Evolutionary conservation across 2,329 filamentous ascomycete genomes (phyloP).

Genomic region (Diaporthe humulicola): DNA sequence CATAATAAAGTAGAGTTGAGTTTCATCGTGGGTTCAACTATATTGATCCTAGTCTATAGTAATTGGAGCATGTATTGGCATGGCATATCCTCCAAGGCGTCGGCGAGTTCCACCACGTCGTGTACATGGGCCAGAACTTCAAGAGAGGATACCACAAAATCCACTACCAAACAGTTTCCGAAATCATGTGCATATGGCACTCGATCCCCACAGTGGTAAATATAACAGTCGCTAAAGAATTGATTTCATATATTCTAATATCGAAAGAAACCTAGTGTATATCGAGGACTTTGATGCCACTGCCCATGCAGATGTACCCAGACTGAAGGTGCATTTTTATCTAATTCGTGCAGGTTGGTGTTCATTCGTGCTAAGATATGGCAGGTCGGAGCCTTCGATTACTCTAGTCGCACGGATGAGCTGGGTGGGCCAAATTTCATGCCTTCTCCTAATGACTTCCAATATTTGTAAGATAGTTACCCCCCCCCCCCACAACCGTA

Average conservation of each 20-base stretch:
- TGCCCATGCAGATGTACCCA: background rate
- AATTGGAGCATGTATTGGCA: background rate
- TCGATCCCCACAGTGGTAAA: slow-evolving; percentile 1
- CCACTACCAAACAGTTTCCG: background rate
- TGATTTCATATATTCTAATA: too few species aligned
- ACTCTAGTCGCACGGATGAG: background rate
- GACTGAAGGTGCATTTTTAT: background rate
- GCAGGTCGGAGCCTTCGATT: background rate
- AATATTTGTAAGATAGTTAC: background rate
- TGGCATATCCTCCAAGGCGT: background rate
- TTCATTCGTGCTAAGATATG: too few species aligned
- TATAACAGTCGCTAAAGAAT: background rate
- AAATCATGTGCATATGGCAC: background rate
- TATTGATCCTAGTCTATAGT: background rate
- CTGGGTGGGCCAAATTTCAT: background rate
- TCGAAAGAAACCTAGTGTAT: background rate
- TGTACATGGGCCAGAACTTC: background rate
- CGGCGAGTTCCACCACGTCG: background rate
- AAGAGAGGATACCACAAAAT: background rate
- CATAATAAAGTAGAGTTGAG: too few species aligned
- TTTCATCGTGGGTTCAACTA: too few species aligned
- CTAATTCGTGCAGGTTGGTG: too few species aligned
- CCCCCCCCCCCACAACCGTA: too few species aligned
- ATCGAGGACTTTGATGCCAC: background rate
- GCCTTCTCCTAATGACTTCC: background rate